phyloP scores from a whole-genome alignment of 352 stramenopile species.

The Phytophthora quininea region DNA sequence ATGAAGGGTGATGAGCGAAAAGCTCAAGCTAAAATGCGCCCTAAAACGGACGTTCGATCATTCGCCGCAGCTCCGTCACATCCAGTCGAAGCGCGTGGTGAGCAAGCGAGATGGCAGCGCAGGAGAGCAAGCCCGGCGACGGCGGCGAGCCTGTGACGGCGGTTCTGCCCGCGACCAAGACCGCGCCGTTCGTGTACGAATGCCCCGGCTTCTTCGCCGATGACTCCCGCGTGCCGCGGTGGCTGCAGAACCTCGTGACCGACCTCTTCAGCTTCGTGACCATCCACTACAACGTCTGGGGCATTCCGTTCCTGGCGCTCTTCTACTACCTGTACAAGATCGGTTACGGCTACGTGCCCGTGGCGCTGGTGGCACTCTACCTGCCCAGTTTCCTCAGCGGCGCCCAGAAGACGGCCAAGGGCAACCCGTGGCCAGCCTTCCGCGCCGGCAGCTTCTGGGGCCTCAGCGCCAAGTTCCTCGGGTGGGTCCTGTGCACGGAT shows the following conservation, averaged over 20 bases:
- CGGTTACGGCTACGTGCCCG: conserved; percentile 57
- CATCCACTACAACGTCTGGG: conserved; percentile 83
- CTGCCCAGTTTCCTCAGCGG: conserved; percentile 68
- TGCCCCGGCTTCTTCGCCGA: conserved; percentile 52
- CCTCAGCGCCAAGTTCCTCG: conserved; percentile 53
- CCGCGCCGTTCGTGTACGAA: conserved; percentile 47
- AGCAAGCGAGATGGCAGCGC: conserved; percentile 27
- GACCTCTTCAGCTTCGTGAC: conserved; percentile 65
- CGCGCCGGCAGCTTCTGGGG: conserved; percentile 57
- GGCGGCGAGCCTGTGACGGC: neutral
- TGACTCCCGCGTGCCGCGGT: conserved; percentile 44
- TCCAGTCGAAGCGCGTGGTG: neutral
- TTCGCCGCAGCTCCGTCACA: neutral
- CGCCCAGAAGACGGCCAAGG: conserved; percentile 55
- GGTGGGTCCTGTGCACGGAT: conserved; percentile 17
- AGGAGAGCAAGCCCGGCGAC: conserved; percentile 26
- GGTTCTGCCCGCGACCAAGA: neutral
- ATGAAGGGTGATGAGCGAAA: too few species aligned
- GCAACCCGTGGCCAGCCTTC: conserved; percentile 58
- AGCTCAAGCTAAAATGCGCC: too few species aligned
- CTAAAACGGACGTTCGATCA: too few species aligned
- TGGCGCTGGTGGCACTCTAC: conserved; percentile 65
- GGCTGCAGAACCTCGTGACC: conserved; percentile 44
- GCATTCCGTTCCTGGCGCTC: conserved; percentile 47
- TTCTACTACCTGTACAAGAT: conserved; percentile 72